Conservation (phyloP, 495 filamentous ascomycete species). For the Saxophila tyrrhenica region DNA sequence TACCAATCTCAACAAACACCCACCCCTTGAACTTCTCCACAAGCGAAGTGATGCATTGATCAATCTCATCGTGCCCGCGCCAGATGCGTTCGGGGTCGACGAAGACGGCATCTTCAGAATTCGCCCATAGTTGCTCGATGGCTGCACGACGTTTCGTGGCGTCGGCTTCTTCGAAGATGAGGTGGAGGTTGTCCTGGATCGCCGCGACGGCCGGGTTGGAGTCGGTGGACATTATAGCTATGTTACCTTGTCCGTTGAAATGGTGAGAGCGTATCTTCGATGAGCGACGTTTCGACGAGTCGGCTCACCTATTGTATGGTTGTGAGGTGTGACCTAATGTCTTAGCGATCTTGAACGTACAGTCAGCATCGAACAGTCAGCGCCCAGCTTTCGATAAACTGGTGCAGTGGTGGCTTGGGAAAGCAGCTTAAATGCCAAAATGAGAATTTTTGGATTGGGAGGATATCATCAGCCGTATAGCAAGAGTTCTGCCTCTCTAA, state of each 20-base stretch:
- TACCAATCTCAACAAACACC: background rate
- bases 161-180: background rate
- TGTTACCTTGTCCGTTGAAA: too few relatives aligned
- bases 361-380: background rate
- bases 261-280: too few relatives aligned
- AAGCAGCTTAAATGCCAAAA: too few relatives aligned
- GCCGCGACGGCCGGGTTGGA: background rate
- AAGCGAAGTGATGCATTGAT: background rate
- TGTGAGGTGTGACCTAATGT: background rate
- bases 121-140: background rate
- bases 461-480: too few relatives aligned
- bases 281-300: too few relatives aligned
- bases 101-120: background rate
- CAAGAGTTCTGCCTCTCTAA: too few relatives aligned
- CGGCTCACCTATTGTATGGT: too few relatives aligned
- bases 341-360: background rate
- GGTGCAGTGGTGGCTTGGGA: too few relatives aligned
- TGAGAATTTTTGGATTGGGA: too few relatives aligned
- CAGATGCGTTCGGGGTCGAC: background rate
- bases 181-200: background rate
- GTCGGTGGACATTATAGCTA: too few relatives aligned
- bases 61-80: background rate
- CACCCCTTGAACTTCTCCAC: background rate
- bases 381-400: background rate
- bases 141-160: background rate